Evolutionary conservation across 2,329 filamentous ascomycete genomes (phyloP).

Genomic region (Trichoderma aggressivum): DNA sequence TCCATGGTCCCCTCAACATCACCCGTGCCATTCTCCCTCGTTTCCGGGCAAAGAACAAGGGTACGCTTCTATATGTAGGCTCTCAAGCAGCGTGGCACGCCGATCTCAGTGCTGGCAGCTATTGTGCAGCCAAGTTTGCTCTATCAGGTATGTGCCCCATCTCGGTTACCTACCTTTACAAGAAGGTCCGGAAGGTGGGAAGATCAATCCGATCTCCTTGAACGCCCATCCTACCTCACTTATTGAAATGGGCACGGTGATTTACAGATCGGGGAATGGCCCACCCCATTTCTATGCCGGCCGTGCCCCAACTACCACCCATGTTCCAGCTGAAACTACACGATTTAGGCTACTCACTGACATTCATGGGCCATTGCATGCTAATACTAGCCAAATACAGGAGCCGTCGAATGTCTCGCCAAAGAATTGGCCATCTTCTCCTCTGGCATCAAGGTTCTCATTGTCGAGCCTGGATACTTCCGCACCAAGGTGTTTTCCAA

Average conservation of each 20-base stretch:
- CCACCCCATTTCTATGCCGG: background rate
- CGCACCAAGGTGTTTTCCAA: conserved; percentile 40
- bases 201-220: background rate
- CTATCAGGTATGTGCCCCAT: conserved; percentile 27
- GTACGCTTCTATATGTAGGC: conserved; percentile 35
- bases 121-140: conserved; percentile 33
- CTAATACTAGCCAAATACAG: conserved; percentile 12
- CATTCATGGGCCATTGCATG: background rate
- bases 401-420: conserved; percentile 26
- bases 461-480: conserved; percentile 41
- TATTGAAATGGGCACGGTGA: background rate
- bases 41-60: conserved; percentile 29
- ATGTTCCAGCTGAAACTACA: background rate
- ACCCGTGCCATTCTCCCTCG: conserved; percentile 34
- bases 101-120: conserved; percentile 31
- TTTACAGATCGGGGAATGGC: background rate
- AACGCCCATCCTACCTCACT: background rate
- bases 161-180: background rate
- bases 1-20: conserved; percentile 38
- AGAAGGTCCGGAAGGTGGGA: background rate
- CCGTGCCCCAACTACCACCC: background rate
- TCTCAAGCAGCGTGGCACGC: conserved; percentile 35
- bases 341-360: background rate
- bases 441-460: conserved; percentile 33
- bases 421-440: conserved; percentile 27